Evolutionary conservation across 345 rosid genomes (phyloP), one percentile per base, ranked within the genome.

Genomic region (Linum usitatissimum): DNA sequence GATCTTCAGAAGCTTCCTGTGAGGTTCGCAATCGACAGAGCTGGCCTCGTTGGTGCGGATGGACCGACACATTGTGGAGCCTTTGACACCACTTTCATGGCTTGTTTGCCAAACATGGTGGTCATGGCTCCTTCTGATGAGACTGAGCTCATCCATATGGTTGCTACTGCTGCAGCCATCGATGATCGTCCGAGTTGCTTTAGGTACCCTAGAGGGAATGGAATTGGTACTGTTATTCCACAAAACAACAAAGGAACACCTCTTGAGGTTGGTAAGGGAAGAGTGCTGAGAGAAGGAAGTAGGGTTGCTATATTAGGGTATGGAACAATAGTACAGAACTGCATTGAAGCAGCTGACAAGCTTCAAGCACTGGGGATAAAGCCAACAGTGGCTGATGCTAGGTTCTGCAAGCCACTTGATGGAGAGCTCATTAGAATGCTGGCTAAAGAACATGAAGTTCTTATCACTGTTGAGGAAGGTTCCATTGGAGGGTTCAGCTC

Each of bases 11-110:
- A 76, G 63, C 76, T 82, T 28, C 84, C 82, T 0, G 87, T 82
- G 63, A 74, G 82, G 57, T 82, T 80, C 40, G 84, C 82, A 0
- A 54, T 78, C 9, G 82, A 82, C 67, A 64, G 82, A 60, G 82
- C 82, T 0, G 83, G 84, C 10, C 73, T 79, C 3, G 81, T 82
- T 0, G 86, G 82, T 19, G 81, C 76, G 17, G 86, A 82, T 48
- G 84, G 86, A 34, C 86, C 86, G 7, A 82, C 84, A 2, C 84
- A 82, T 62, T 79, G 84, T 6, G 80, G 82, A 7, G 80, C 82
- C 2, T 82, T 82, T 21, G 84, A 82, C 70, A 72, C 77, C 4
- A 77, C 82, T 48, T 82, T 63, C 71, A 82, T 79, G 82, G 82
- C 86, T 28, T 75, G 86, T 53, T 62, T 82, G 39, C 84, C 84